phyloP scores from a whole-genome alignment of 495 filamentous ascomycete genomes.

The Aspergillus taichungensis region DNA sequence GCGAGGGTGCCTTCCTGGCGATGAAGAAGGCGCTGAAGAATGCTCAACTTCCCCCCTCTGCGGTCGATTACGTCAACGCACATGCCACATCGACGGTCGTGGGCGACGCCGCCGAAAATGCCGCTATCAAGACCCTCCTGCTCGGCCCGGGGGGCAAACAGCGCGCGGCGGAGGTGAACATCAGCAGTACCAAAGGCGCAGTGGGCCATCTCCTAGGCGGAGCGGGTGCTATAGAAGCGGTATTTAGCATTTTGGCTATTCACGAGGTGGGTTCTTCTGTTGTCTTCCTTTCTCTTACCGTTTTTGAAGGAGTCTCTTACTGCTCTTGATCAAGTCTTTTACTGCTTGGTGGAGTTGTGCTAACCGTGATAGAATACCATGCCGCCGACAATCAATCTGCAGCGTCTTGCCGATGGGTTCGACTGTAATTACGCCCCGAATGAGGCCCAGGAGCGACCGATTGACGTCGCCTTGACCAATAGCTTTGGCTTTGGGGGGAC shows the following conservation, averaged over 20 bases:
- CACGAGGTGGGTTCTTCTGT: conserved; percentile 49
- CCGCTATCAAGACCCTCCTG: conserved; percentile 71
- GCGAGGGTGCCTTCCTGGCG: conserved; percentile 67
- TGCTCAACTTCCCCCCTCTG: conserved; percentile 54
- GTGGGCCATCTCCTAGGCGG: conserved; percentile 88
- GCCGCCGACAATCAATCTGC: conserved; percentile 82
- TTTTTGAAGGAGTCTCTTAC: too few relatives aligned
- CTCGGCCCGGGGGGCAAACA: conserved; percentile 58
- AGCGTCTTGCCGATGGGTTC: conserved; percentile 57
- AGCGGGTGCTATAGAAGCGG: conserved; percentile 78
- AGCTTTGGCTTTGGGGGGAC: conserved; percentile 98
- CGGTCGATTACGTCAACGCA: conserved; percentile 90
- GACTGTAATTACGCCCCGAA: conserved; percentile 82
- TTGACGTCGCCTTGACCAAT: conserved; percentile 78
- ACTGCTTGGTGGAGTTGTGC: background rate
- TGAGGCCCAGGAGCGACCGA: conserved; percentile 53
- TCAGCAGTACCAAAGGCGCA: conserved; percentile 91
- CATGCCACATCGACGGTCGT: conserved; percentile 83
- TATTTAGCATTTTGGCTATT: conserved; percentile 75
- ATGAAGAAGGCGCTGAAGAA: conserved; percentile 79
- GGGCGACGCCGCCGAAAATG: conserved; percentile 82
- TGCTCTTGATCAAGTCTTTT: too few relatives aligned
- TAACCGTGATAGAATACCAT: conserved; percentile 51
- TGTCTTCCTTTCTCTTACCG: background rate
- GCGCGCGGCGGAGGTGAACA: conserved; percentile 57